Conservation (phyloP, 768 basidiomycete genomes). For the Cubamyces lactineus region DNA sequence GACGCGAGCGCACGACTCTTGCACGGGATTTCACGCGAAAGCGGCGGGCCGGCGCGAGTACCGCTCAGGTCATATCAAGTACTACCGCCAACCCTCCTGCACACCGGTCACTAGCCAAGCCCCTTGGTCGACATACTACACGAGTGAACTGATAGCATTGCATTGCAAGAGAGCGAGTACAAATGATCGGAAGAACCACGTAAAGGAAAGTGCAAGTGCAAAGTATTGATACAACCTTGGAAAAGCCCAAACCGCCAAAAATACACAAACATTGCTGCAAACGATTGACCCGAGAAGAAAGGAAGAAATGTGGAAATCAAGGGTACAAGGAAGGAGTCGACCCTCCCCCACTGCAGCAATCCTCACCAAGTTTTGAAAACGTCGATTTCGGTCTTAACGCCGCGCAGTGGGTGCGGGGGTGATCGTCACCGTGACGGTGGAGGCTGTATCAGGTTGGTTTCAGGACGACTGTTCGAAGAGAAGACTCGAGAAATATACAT, state of each 20-base stretch:
- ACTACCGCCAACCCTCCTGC: not conserved
- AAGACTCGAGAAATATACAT: not conserved
- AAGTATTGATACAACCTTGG: slow-evolving; percentile 19
- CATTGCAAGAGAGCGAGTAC: slow-evolving; percentile 5
- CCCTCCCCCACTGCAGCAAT: slow-evolving; percentile 19
- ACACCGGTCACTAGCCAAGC: not conserved
- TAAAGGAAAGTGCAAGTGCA: not conserved
- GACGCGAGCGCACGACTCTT: no score
- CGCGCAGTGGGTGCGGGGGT: slow-evolving; percentile 16
- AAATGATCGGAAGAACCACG: not conserved
- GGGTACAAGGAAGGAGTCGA: slow-evolving; percentile 15
- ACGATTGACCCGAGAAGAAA: slow-evolving; percentile 1
- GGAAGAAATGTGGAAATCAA: not conserved
- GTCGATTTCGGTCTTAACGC: not conserved
- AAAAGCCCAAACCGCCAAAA: slow-evolving; percentile 2
- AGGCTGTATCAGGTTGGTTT: not conserved
- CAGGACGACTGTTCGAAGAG: not conserved
- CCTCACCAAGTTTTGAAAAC: slow-evolving; percentile 6
- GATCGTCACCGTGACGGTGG: slow-evolving; percentile 21
- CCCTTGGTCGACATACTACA: no score
- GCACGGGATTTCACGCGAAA: not conserved
- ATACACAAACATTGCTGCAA: slow-evolving; percentile 17
- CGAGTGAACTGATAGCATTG: not conserved
- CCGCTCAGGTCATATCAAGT: not conserved
- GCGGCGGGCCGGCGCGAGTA: no score